These are phyloP conservation scores for Amorphotheca resinae DNA, from an alignment of 495 filamentous ascomycete species.

Conservation along the genomic window DNA sequence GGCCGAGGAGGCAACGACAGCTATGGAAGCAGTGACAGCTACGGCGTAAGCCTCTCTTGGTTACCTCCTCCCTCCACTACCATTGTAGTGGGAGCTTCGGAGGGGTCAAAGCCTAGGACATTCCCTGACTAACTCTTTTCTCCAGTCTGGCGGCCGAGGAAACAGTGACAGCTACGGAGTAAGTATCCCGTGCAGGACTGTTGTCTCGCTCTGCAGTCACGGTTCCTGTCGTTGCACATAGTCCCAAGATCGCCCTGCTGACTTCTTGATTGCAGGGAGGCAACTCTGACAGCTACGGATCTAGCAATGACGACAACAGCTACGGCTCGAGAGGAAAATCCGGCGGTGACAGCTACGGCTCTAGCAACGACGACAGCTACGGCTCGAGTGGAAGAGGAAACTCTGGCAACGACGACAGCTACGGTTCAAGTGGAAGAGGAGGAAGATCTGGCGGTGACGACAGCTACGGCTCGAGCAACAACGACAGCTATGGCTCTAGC, in stretches of 20 bases:
- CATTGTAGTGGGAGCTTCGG: not conserved
- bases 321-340: slow-evolving; percentile 1
- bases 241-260: too few relatives aligned
- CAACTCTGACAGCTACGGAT: slow-evolving; percentile 6
- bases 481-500: not conserved
- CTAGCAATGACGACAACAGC: not conserved
- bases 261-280: too few relatives aligned
- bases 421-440: slow-evolving; percentile 13
- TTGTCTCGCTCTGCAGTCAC: not conserved
- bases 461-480: slow-evolving; percentile 3
- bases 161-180: slow-evolving; percentile 5
- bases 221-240: too few relatives aligned
- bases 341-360: slow-evolving; percentile 6
- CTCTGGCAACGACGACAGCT: slow-evolving; percentile 11
- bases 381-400: slow-evolving; percentile 2
- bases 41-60: not conserved
- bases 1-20: not conserved
- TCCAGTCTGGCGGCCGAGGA: slow-evolving; percentile 1
- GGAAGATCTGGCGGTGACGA: not conserved
- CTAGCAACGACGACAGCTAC: not conserved
- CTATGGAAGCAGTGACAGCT: slow-evolving; percentile 5
- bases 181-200: not conserved
- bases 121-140: not conserved
- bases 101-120: not conserved
- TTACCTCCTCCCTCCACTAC: not conserved